phyloP scores from a whole-genome alignment of 1,139 yeast genomes.

The Suhomyces panamericanus region DNA sequence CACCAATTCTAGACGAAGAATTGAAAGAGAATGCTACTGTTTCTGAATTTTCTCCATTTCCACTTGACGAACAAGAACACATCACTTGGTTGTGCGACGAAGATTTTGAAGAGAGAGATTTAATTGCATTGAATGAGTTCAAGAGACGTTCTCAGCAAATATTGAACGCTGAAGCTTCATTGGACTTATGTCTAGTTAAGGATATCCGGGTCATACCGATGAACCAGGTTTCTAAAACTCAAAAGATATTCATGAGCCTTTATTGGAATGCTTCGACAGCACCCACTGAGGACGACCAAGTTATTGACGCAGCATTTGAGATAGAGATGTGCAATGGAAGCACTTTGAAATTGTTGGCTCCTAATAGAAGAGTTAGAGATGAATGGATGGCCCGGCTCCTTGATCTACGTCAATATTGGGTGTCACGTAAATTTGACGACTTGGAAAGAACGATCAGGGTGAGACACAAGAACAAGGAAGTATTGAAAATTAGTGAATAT shows the following conservation, averaged over 20 bases:
- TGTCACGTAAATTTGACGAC: conserved; percentile 43
- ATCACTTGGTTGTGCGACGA: conserved; percentile 58
- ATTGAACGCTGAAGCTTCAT: conserved; percentile 56
- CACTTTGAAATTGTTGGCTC: conserved; percentile 57
- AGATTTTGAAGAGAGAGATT: conserved; percentile 53
- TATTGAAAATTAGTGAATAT: conserved; percentile 54
- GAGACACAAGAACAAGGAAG: conserved; percentile 47
- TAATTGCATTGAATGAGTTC: conserved; percentile 58
- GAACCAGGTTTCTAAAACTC: conserved; percentile 28
- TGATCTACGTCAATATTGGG: conserved; percentile 61
- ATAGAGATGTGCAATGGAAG: conserved; percentile 51
- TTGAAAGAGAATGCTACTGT: conserved; percentile 22
- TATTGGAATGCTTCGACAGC: conserved; percentile 44
- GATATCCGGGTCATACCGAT: conserved; percentile 33
- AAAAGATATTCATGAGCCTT: conserved; percentile 39
- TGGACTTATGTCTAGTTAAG: conserved; percentile 57
- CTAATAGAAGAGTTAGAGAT: conserved; percentile 48
- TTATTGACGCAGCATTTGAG: conserved; percentile 52
- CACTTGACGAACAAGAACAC: conserved; percentile 46
- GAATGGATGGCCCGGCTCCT: conserved; percentile 63
- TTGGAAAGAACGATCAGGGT: conserved; percentile 34
- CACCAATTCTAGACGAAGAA: conserved; percentile 51
- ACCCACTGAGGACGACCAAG: conserved; percentile 29
- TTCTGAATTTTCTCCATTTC: conserved; percentile 54
- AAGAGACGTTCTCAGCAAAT: conserved; percentile 61